A percentile compares a stretch with the other conserved stretches of the same genome.
Evolutionary conservation across 1,284 basidiomycete genomes (phyloP).

Genomic region (Trichosporon ovoides): DNA sequence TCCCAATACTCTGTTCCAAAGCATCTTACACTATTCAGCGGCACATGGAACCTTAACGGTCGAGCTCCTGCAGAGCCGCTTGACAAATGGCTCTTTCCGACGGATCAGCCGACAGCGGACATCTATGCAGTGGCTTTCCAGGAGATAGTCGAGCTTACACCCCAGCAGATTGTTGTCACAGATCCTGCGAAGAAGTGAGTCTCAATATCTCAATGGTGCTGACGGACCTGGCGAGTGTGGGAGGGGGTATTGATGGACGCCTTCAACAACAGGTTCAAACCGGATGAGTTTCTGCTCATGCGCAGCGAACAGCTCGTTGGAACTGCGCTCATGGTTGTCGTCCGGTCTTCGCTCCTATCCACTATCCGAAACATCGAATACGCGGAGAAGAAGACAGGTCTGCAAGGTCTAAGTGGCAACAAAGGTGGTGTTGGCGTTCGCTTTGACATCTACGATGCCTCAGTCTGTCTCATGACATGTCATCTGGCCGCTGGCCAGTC

Average conservation of each 20-base stretch:
- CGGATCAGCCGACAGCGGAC: slow-evolving; percentile 55
- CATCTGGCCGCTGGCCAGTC: slow-evolving; percentile 91
- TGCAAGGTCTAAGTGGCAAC: slow-evolving; percentile 95
- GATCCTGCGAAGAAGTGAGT: slow-evolving; percentile 85
- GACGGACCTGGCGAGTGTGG: slow-evolving; percentile 65
- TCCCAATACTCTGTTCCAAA: slow-evolving; percentile 77
- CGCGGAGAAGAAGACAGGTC: slow-evolving; percentile 89
- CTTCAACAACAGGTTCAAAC: slow-evolving; percentile 60
- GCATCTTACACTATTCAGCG: slow-evolving; percentile 67
- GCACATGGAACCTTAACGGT: slow-evolving; percentile 96
- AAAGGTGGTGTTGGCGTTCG: slow-evolving; percentile 93
- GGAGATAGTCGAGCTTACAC: slow-evolving; percentile 94
- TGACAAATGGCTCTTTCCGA: slow-evolving; percentile 82
- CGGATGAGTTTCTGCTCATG: slow-evolving; percentile 75
- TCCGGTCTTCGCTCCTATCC: slow-evolving; percentile 67
- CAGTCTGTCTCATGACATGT: slow-evolving; percentile 84
- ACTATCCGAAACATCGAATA: slow-evolving; percentile 88
- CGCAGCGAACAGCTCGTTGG: slow-evolving; percentile 93
- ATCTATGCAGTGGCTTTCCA: slow-evolving; percentile 92
- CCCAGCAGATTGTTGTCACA: slow-evolving; percentile 92
- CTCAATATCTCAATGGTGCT: neutral
- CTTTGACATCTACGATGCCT: slow-evolving; percentile 82
- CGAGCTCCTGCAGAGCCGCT: slow-evolving; percentile 75
- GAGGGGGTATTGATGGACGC: slow-evolving; percentile 78
- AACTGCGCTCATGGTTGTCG: slow-evolving; percentile 80